Evolutionary conservation across 768 basidiomycete genomes (phyloP).

Genomic region (Zangia roseola): DNA sequence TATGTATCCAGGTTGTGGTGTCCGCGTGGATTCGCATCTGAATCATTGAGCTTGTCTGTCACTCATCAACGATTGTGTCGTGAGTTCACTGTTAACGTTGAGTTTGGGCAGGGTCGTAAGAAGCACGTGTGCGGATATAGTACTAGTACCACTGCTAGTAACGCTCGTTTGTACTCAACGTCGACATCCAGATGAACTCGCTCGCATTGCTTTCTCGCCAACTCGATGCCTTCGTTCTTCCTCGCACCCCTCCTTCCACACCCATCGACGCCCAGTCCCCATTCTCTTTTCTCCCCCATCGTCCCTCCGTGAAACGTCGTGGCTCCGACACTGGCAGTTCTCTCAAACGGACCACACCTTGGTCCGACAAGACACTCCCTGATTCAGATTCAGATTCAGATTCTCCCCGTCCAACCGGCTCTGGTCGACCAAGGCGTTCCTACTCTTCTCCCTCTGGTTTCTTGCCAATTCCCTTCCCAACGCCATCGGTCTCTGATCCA

Average conservation of each 20-base stretch:
- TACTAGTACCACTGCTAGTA: too few species aligned
- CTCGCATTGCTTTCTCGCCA: conserved; percentile 79
- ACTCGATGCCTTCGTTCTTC: conserved; percentile 70
- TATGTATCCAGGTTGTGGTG: conserved; percentile 66
- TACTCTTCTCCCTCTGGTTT: conserved; percentile 61
- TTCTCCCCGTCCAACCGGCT: conserved; percentile 13
- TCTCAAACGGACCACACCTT: conserved; percentile 52
- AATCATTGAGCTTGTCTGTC: conserved; percentile 37
- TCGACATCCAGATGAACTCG: conserved; percentile 63
- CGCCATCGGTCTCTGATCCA: conserved; percentile 31
- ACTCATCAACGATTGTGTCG: too few species aligned
- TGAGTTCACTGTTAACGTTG: too few species aligned
- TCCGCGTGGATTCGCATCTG: conserved; percentile 58
- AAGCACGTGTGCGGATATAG: too few species aligned
- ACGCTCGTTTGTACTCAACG: too few species aligned
- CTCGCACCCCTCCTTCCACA: conserved; percentile 58
- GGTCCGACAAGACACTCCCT: conserved; percentile 54
- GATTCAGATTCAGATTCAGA: conserved; percentile 29
- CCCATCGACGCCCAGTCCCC: conserved; percentile 41
- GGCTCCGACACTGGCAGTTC: conserved; percentile 27
- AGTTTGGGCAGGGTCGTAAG: too few species aligned
- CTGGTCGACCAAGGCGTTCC: conserved; percentile 50
- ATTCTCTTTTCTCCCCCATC: conserved; percentile 23
- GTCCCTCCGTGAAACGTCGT: conserved; percentile 22
- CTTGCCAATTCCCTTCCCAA: conserved; percentile 36